Percentiles rank a stretch among this genome's conserved stretches.
phyloP scores from a whole-genome alignment of 257 asterid species.

The Solanum pimpinellifolium region DNA sequence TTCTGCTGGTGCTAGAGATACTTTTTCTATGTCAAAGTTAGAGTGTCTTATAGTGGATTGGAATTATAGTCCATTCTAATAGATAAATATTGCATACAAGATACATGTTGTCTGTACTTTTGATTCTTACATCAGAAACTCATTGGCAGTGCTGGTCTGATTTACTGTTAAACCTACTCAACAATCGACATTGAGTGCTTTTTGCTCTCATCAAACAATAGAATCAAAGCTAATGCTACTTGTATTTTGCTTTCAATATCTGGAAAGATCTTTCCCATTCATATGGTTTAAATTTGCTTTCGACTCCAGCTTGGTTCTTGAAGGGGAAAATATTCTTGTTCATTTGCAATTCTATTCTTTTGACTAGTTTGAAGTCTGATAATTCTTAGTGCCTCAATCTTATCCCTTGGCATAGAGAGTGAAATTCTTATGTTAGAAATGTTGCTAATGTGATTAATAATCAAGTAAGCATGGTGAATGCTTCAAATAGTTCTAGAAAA shows the following conservation, averaged over 20 bases:
- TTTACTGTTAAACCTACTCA: background rate
- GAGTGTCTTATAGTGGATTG: background rate
- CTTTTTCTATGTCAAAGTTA: background rate
- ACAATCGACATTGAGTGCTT: background rate
- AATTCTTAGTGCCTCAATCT: background rate
- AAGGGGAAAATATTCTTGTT: background rate
- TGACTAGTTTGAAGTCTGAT: background rate
- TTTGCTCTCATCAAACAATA: background rate
- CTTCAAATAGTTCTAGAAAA: background rate
- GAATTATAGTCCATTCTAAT: background rate
- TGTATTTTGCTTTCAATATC: background rate
- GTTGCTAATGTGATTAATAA: background rate
- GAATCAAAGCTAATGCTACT: background rate
- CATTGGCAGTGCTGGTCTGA: background rate
- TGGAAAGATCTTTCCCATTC: background rate
- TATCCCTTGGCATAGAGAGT: background rate
- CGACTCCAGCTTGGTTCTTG: background rate
- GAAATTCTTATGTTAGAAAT: background rate
- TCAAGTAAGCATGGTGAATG: background rate
- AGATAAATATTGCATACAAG: background rate
- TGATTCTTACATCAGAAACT: background rate
- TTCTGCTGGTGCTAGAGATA: background rate
- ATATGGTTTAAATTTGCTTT: background rate
- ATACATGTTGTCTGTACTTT: background rate
- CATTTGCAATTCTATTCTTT: background rate